Evolutionary conservation across 352 stramenopile species (phyloP), one percentile per base, ranked within the genome.

Genomic region (Pythium guiyangense): DNA sequence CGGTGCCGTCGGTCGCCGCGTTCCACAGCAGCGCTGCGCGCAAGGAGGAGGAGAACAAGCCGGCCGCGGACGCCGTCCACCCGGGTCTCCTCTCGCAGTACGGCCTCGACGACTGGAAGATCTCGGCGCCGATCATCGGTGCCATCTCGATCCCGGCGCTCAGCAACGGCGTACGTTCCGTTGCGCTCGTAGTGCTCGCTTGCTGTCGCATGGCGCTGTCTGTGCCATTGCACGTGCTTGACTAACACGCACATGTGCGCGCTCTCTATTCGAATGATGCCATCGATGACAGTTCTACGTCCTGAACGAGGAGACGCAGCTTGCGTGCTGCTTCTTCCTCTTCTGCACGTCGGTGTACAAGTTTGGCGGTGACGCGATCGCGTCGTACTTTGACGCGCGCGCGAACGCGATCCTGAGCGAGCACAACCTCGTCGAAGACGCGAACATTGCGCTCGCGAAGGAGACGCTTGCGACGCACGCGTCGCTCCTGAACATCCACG

Each of bases 261-360:
- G 39, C 27, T 55, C 20, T 22, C 17, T 63, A 8, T 45, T 39
- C 47, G 42, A 8, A 37, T 40, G 43, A 15, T 39, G 14, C 22
- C 35, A 5, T 53, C 17, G 48, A 49, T 54, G 2, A 17, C 62
- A 90, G 79, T 79, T 86, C 35, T 94, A 94, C 71, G 81, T 91
- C 62, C 66, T 94, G 57, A 91, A 91, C 73, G 84, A 91, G 57
- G 84, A 94, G 68, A 85, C 84, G 52, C 84, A 94, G 69, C 65
- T 94, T 47, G 81, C 75, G 22, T 88, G 75, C 68, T 94, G 84
- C 71, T 94, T 94, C 65, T 68, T 90, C 63, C 79, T 94, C 50
- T 92, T 94, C 67, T 84, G 78, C 64, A 89, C 84, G 51, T 89
- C 84, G 51, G 59, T 80, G 37, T 94, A 94, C 81, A 94, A 94